Conservation (phyloP, 306 rosid genomes). For the Trichosanthes cucumerina region DNA sequence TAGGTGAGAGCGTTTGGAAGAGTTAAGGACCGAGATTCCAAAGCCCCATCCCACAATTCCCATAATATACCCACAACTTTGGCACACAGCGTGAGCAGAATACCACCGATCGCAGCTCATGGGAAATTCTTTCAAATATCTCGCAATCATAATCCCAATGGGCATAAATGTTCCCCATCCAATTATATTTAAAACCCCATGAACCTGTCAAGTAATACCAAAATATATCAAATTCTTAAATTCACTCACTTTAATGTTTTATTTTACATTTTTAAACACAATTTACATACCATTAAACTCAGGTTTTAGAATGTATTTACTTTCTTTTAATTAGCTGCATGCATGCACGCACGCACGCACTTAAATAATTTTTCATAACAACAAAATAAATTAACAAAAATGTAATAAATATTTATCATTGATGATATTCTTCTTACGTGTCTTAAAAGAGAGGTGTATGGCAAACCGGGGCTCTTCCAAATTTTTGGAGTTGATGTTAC, state of each 20-base stretch:
- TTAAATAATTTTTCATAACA: no score
- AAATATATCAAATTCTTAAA: no score
- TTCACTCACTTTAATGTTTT: no score
- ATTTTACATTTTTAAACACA: no score
- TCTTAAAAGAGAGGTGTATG: neutral
- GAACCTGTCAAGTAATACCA: slow-evolving; percentile 15
- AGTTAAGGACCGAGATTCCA: slow-evolving; percentile 15
- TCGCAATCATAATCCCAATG: slow-evolving; percentile 39
- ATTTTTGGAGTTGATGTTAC: neutral
- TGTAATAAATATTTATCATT: no score
- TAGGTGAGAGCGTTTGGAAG: slow-evolving; percentile 16
- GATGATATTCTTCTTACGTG: neutral
- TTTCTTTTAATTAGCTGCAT: neutral
- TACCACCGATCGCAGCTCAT: slow-evolving; percentile 27
- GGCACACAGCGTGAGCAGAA: slow-evolving; percentile 27
- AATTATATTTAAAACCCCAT: slow-evolving; percentile 24
- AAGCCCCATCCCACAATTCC: slow-evolving; percentile 45
- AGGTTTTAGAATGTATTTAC: no score
- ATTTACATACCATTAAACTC: no score
- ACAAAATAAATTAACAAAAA: neutral
- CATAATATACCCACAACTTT: slow-evolving; percentile 30
- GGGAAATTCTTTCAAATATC: slow-evolving; percentile 32
- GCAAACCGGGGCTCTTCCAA: slow-evolving; percentile 2
- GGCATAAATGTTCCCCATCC: slow-evolving; percentile 61
- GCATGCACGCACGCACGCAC: no score